phyloP scores from a whole-genome alignment of 352 stramenopile species.

The Pythium utonaiense region DNA sequence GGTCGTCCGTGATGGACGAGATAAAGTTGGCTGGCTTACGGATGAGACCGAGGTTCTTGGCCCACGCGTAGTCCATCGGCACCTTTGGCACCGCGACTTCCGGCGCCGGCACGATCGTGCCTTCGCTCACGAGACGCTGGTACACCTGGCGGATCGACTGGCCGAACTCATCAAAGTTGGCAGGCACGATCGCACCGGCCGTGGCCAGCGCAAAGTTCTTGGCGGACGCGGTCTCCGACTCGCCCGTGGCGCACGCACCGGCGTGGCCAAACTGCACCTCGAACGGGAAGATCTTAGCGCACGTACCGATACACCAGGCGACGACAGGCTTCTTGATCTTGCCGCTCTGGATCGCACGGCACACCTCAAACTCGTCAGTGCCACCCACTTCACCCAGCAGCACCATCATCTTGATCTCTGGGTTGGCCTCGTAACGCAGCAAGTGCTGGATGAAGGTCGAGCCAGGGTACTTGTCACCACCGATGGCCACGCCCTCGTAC shows the following conservation, averaged over 20 bases:
- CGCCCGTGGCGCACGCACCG: conserved; percentile 89
- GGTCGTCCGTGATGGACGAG: conserved; percentile 96
- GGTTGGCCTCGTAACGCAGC: conserved; percentile 94
- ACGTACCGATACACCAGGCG: conserved; percentile 98
- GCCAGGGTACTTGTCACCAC: conserved; percentile 95
- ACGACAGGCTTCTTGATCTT: conserved; percentile 96
- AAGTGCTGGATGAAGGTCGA: conserved; percentile 97
- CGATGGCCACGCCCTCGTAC: conserved; percentile 94
- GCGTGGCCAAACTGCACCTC: conserved; percentile 98
- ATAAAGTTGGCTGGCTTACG: conserved; percentile 97
- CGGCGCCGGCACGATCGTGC: conserved; percentile 77
- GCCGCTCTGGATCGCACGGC: conserved; percentile 90
- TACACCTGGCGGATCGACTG: conserved; percentile 90
- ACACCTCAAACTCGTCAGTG: conserved; percentile 96
- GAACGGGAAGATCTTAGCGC: conserved; percentile 96
- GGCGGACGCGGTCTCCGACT: conserved; percentile 92
- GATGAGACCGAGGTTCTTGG: conserved; percentile 94
- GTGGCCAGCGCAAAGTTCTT: conserved; percentile 92
- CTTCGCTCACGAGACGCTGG: conserved; percentile 70
- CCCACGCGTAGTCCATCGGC: conserved; percentile 97
- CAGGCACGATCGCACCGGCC: conserved; percentile 90
- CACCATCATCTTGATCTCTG: conserved; percentile 95
- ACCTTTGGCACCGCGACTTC: conserved; percentile 93
- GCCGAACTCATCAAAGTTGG: conserved; percentile 95
- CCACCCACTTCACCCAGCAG: conserved; percentile 95